Percentiles rank a stretch among this genome's conserved stretches.
Conservation (phyloP, 345 rosid species). For the Populus simonii region DNA sequence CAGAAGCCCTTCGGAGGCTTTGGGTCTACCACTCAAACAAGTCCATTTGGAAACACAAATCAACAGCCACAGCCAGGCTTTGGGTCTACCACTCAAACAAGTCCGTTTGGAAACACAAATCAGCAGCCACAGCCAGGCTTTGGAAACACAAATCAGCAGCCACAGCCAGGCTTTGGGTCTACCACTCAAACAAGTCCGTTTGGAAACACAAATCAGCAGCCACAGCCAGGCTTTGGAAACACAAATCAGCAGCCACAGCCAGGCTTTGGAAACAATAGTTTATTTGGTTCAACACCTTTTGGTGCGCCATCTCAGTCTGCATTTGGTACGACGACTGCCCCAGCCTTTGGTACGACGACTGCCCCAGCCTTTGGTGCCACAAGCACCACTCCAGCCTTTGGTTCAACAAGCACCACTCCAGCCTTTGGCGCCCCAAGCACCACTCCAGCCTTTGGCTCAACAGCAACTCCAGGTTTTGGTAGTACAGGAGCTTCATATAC, state of each 20-base stretch:
- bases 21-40: slow-evolving; percentile 61
- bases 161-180: slow-evolving; percentile 59
- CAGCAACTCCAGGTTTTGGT: slow-evolving; percentile 36
- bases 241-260: slow-evolving; percentile 68
- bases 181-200: too few relatives aligned
- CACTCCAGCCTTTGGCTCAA: slow-evolving; percentile 48
- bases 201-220: slow-evolving; percentile 57
- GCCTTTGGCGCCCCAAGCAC: slow-evolving; percentile 47
- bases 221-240: slow-evolving; percentile 72
- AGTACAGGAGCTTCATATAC: slow-evolving; percentile 46
- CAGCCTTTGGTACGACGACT: slow-evolving; percentile 23
- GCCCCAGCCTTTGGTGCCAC: slow-evolving; percentile 53
- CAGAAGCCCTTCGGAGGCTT: slow-evolving; percentile 80
- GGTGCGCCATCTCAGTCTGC: slow-evolving; percentile 52
- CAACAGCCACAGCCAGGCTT: slow-evolving; percentile 76
- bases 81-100: too few relatives aligned
- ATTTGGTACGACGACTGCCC: slow-evolving; percentile 27
- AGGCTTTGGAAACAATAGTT: slow-evolving; percentile 50
- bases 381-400: slow-evolving; percentile 47
- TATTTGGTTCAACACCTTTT: slow-evolving; percentile 72
- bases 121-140: slow-evolving; percentile 76
- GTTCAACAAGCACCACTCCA: slow-evolving; percentile 37
- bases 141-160: slow-evolving; percentile 57
- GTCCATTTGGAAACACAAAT: slow-evolving; percentile 58
- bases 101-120: slow-evolving; percentile 38